Conservation (phyloP, 2,329 filamentous ascomycete species). For the Calycina herbarum region DNA sequence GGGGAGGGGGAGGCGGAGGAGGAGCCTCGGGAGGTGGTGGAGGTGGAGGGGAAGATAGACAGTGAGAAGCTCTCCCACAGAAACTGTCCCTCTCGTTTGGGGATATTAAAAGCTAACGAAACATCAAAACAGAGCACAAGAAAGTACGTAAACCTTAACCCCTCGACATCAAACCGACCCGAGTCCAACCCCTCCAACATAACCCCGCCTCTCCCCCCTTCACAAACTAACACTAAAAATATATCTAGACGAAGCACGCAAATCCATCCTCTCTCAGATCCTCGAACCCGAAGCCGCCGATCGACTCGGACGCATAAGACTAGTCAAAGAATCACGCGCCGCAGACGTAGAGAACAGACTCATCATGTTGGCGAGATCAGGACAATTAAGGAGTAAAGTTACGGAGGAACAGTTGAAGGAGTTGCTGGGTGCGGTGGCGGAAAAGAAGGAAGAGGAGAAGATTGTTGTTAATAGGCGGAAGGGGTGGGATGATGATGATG, state of each 20-base stretch:
- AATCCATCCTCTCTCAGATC: conserved; percentile 83
- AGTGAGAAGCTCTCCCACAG: conserved; percentile 44
- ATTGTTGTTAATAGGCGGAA: conserved; percentile 85
- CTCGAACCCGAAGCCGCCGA: conserved; percentile 92
- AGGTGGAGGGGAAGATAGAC: conserved; percentile 60
- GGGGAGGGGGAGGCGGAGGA: conserved; percentile 48
- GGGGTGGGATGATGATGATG: conserved; percentile 79
- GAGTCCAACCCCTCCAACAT: background rate
- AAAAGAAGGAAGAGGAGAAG: conserved; percentile 74
- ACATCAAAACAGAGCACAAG: conserved; percentile 7
- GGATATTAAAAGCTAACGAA: too few species aligned
- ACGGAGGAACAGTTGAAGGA: conserved; percentile 94
- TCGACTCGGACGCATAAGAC: conserved; percentile 86
- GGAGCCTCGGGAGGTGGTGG: conserved; percentile 60
- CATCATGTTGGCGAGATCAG: conserved; percentile 84
- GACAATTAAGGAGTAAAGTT: conserved; percentile 84
- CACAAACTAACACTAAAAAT: background rate
- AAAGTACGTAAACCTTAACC: conserved; percentile 1
- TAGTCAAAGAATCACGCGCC: conserved; percentile 92
- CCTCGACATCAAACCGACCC: too few species aligned
- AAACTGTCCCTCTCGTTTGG: too few species aligned
- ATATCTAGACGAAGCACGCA: conserved; percentile 63
- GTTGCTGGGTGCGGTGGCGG: conserved; percentile 79
- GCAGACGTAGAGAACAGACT: conserved; percentile 88
- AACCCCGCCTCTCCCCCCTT: background rate